Evolutionary conservation across 2,329 filamentous ascomycete genomes (phyloP).

Genomic region (Trichophyton mentagrophytes): DNA sequence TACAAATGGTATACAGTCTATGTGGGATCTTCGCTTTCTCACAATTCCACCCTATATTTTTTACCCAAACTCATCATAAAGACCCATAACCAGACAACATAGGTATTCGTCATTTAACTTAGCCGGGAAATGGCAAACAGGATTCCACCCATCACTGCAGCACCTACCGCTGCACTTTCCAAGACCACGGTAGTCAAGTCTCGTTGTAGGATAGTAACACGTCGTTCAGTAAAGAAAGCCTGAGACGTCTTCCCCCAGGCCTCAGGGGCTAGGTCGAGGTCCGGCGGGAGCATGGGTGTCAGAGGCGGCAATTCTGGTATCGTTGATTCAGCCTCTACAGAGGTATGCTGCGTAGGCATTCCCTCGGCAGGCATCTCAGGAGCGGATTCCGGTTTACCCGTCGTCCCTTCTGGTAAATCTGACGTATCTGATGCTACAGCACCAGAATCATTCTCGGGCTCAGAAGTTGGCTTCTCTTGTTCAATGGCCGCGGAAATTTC

Average conservation of each 20-base stretch:
- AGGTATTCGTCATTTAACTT: constrained; percentile 14
- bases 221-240: constrained; percentile 55
- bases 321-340: background rate
- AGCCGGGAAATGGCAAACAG: constrained; percentile 40
- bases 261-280: constrained; percentile 22
- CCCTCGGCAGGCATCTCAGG: background rate
- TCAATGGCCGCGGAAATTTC: background rate
- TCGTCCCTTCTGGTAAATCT: background rate
- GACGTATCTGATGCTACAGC: constrained; percentile 5
- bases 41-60: background rate
- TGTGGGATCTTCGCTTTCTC: background rate
- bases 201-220: constrained; percentile 51
- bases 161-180: constrained; percentile 55
- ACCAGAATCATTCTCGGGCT: background rate
- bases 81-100: too few relatives aligned
- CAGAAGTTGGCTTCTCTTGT: background rate
- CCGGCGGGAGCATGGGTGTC: constrained; percentile 17
- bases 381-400: constrained; percentile 9
- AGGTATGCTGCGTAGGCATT: background rate
- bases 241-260: constrained; percentile 39
- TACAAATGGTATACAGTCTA: constrained; percentile 3
- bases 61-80: background rate
- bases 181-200: constrained; percentile 58
- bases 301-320: constrained; percentile 11
- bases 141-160: constrained; percentile 41